Percentiles rank a stretch among this genome's conserved stretches.
Evolutionary conservation across 192 early-diverging fungal species (phyloP).

Genomic region (Backusella parvicylindrica): DNA sequence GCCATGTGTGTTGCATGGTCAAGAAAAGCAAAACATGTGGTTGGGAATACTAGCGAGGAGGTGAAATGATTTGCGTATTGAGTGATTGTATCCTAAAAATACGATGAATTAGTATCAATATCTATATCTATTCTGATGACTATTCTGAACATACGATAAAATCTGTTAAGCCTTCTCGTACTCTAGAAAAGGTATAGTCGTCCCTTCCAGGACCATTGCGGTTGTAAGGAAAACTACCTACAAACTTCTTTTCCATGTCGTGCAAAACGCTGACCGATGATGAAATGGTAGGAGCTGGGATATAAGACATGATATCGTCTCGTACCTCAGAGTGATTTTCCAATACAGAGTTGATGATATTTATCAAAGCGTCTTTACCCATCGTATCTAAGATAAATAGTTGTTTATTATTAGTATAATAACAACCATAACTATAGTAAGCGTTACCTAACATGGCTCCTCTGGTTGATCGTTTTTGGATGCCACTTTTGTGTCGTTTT

Average conservation of each 20-base stretch:
- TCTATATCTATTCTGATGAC: background rate
- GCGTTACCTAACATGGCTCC: slow-evolving; percentile 2
- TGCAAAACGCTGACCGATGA: slow-evolving; percentile 65
- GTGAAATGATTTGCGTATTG: slow-evolving; percentile 78
- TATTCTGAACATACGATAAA: slow-evolving; percentile 56
- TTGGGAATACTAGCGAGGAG: slow-evolving; percentile 73
- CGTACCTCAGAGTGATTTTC: slow-evolving; percentile 67
- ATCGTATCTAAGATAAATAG: slow-evolving; percentile 40
- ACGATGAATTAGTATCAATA: background rate
- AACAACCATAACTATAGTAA: background rate
- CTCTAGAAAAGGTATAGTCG: slow-evolving; percentile 89
- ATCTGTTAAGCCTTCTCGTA: slow-evolving; percentile 71
- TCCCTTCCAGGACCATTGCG: slow-evolving; percentile 72
- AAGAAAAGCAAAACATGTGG: slow-evolving; percentile 75
- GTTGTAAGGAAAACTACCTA: slow-evolving; percentile 84
- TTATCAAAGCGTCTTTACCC: slow-evolving; percentile 67
- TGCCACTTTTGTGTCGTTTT: slow-evolving; percentile 17
- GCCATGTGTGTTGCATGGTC: slow-evolving; percentile 69
- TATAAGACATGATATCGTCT: slow-evolving; percentile 62
- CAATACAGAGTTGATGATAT: slow-evolving; percentile 71
- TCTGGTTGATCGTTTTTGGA: slow-evolving; percentile 14
- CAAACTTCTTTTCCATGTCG: slow-evolving; percentile 66
- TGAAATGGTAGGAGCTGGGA: slow-evolving; percentile 85
- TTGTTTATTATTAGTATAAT: background rate
- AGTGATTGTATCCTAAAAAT: slow-evolving; percentile 56